Evolutionary conservation across 768 basidiomycete species (phyloP).

Genomic region (Mycena albidolilacea): DNA sequence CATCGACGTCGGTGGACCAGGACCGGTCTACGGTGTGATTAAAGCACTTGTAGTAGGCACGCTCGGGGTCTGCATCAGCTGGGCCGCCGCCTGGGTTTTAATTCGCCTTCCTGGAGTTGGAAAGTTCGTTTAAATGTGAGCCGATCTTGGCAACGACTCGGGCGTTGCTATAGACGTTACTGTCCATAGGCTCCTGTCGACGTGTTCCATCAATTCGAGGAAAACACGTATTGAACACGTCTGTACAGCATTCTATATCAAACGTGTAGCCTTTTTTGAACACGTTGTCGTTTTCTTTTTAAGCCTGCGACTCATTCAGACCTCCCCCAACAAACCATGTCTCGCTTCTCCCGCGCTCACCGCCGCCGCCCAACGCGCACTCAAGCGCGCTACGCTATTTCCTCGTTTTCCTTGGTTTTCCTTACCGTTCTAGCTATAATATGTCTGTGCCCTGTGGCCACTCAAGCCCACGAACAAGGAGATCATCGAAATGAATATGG

Average conservation of each 20-base stretch:
- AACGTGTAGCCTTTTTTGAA: slow-evolving; percentile 23
- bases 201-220: slow-evolving; percentile 17
- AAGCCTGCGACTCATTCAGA: slow-evolving; percentile 49
- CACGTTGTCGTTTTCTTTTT: slow-evolving; percentile 24
- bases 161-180: slow-evolving; percentile 24
- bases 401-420: slow-evolving; percentile 64
- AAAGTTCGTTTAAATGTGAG: slow-evolving; percentile 27
- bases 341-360: slow-evolving; percentile 18
- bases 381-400: slow-evolving; percentile 70
- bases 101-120: slow-evolving; percentile 30
- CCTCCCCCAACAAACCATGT: slow-evolving; percentile 63
- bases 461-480: slow-evolving; percentile 63
- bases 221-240: slow-evolving; percentile 36
- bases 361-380: slow-evolving; percentile 28
- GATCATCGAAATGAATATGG: slow-evolving; percentile 73
- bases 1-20: slow-evolving; percentile 6
- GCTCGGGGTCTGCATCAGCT: slow-evolving; percentile 22
- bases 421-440: slow-evolving; percentile 73
- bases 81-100: slow-evolving; percentile 28
- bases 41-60: slow-evolving; percentile 23
- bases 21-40: slow-evolving; percentile 11
- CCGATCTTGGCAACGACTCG: slow-evolving; percentile 19
- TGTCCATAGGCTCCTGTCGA: not conserved
- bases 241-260: slow-evolving; percentile 17
- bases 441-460: slow-evolving; percentile 75